Percentiles rank a stretch among this genome's conserved stretches.
phyloP scores from a whole-genome alignment of 2,329 filamentous ascomycete genomes.

The Pseudogymnoascus sp. region DNA sequence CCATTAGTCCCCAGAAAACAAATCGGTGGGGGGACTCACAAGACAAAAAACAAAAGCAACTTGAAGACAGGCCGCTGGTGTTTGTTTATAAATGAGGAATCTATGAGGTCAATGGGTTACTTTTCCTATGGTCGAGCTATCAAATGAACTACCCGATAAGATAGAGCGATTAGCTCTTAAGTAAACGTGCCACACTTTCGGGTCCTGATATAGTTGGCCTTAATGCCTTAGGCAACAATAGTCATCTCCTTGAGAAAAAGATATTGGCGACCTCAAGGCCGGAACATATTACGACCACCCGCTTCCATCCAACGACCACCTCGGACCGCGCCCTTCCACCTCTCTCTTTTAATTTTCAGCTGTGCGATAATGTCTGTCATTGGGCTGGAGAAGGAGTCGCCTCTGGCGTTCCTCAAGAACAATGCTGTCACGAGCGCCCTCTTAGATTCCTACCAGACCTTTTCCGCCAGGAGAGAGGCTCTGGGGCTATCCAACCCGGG shows the following conservation, averaged over 20 bases:
- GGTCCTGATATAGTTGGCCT: not conserved
- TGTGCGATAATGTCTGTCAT: constrained; percentile 23
- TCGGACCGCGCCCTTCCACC: constrained; percentile 5
- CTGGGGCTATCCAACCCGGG: constrained; percentile 88
- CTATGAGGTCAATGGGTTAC: constrained; percentile 6
- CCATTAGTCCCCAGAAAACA: not conserved
- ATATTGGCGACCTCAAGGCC: constrained; percentile 9
- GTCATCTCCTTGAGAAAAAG: constrained; percentile 11
- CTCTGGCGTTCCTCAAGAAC: constrained; percentile 59
- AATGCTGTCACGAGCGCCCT: constrained; percentile 65
- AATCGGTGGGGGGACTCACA: not conserved
- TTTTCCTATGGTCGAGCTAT: not conserved
- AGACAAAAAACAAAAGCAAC: not conserved
- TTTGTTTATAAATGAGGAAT: constrained; percentile 7
- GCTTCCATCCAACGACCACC: not conserved
- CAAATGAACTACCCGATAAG: constrained; percentile 3
- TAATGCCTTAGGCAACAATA: not conserved
- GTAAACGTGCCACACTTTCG: not conserved
- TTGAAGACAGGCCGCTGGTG: not conserved
- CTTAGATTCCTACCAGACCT: constrained; percentile 69
- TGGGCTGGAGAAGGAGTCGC: constrained; percentile 34
- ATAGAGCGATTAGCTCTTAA: not conserved
- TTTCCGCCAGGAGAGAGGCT: constrained; percentile 77
- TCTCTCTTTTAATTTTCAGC: constrained; percentile 2
- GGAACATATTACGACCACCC: constrained; percentile 5